A percentile compares a stretch with the other conserved stretches of the same genome.
These are phyloP conservation scores for Abortiporus biennis DNA, from an alignment of 1,284 basidiomycete genomes.

Conservation along the genomic window DNA sequence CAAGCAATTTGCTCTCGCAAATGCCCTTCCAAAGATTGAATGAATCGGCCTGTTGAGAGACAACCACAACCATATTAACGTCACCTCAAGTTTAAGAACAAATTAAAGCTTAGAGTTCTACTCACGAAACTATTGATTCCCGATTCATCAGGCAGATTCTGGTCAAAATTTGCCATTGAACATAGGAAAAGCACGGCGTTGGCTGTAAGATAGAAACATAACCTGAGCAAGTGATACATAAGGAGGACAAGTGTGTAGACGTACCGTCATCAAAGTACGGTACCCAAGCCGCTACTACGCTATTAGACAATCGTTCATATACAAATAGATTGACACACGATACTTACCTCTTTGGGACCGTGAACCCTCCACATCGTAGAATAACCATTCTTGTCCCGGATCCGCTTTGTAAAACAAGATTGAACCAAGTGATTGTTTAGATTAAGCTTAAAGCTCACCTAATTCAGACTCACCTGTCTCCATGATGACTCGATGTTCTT, in stretches of 20 bases:
- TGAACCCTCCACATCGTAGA: constrained; percentile 59
- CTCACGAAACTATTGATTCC: constrained; percentile 49
- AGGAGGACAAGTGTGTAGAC: too few species aligned
- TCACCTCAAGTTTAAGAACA: neutral
- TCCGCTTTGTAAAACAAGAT: constrained; percentile 19
- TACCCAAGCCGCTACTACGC: constrained; percentile 44
- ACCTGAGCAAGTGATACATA: too few species aligned
- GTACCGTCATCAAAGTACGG: constrained; percentile 60
- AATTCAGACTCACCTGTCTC: constrained; percentile 33
- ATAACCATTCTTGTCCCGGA: constrained; percentile 44
- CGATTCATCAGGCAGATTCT: constrained; percentile 48
- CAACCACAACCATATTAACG: neutral
- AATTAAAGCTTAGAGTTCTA: constrained; percentile 4
- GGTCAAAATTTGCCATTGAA: constrained; percentile 58
- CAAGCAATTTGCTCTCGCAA: constrained; percentile 48
- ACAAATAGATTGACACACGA: neutral
- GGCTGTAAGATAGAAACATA: too few species aligned
- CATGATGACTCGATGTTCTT: constrained; percentile 51
- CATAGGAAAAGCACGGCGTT: too few species aligned
- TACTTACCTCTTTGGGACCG: constrained; percentile 45
- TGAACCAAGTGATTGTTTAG: neutral
- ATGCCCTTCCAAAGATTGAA: constrained; percentile 52
- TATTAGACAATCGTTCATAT: neutral
- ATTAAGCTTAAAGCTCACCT: neutral
- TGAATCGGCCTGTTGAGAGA: constrained; percentile 39